Evolutionary conservation across 1,139 yeast species (phyloP).

Genomic region (Diutina rugosa): DNA sequence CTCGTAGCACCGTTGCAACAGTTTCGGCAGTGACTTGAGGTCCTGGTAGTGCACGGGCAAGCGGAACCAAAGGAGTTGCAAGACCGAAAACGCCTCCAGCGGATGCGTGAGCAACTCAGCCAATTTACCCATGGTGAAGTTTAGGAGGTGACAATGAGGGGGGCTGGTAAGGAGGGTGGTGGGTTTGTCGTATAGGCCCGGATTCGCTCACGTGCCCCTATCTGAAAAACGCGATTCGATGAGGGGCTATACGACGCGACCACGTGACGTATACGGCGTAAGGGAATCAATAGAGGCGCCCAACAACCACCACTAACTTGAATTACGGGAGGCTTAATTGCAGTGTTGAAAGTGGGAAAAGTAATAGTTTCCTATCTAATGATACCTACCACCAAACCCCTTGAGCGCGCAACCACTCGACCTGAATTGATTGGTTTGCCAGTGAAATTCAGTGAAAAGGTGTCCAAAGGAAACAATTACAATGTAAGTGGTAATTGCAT

Average conservation of each 20-base stretch:
- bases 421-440: too few relatives aligned
- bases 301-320: too few relatives aligned
- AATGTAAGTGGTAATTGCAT: too few relatives aligned
- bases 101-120: conserved; percentile 59
- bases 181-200: not conserved
- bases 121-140: conserved; percentile 47
- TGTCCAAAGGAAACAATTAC: too few relatives aligned
- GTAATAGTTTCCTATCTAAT: too few relatives aligned
- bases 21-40: conserved; percentile 24
- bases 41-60: conserved; percentile 42
- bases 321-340: too few relatives aligned
- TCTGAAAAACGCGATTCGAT: not conserved
- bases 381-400: too few relatives aligned
- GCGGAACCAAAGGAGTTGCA: conserved; percentile 47
- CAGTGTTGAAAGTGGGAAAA: too few relatives aligned
- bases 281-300: too few relatives aligned
- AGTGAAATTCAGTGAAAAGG: too few relatives aligned
- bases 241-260: not conserved
- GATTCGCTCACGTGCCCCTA: not conserved
- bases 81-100: conserved; percentile 51
- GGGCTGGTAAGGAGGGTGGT: not conserved
- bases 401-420: too few relatives aligned
- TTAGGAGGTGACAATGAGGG: not conserved
- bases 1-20: conserved; percentile 54
- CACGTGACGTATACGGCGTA: not conserved